These are phyloP conservation scores for Lachancea dasiensis DNA, from an alignment of 805 yeast genomes.

Conservation along the genomic window DNA sequence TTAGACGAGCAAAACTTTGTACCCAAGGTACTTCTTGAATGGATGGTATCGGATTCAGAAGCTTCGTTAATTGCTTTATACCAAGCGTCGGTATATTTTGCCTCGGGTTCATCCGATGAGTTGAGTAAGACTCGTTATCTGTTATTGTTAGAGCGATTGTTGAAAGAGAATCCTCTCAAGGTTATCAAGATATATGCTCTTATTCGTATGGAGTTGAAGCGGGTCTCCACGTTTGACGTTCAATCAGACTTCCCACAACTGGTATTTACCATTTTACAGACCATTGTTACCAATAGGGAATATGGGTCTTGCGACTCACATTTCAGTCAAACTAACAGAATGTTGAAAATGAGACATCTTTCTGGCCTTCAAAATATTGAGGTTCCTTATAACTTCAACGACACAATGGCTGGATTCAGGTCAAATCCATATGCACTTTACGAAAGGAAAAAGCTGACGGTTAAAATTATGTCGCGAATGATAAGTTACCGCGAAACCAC, in stretches of 20 bases:
- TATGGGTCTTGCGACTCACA: conserved; percentile 25
- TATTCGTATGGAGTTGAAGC: conserved; percentile 31
- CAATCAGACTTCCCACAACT: conserved; percentile 31
- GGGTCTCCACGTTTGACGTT: conserved; percentile 26
- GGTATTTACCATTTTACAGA: conserved; percentile 29
- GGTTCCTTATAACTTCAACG: conserved; percentile 9
- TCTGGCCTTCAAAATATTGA: conserved; percentile 13
- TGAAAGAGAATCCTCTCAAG: conserved; percentile 30
- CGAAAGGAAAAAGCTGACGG: conserved; percentile 22
- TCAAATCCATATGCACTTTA: conserved; percentile 15
- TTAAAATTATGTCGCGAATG: conserved; percentile 21
- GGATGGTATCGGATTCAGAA: conserved; percentile 29
- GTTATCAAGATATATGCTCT: conserved; percentile 31
- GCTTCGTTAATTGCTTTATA: conserved; percentile 31
- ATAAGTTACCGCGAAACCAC: conserved; percentile 3
- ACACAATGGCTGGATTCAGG: conserved; percentile 13
- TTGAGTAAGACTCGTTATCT: conserved; percentile 32
- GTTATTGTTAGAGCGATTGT: conserved; percentile 28
- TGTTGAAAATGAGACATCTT: conserved; percentile 24
- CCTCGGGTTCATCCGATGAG: conserved; percentile 33
- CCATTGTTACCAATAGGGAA: conserved; percentile 30
- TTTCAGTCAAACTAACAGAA: conserved; percentile 16
- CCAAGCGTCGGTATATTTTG: conserved; percentile 33
- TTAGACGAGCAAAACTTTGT: conserved; percentile 33
- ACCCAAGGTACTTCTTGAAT: conserved; percentile 34